A percentile compares a stretch with the other conserved stretches of the same genome.
Conservation (phyloP, 2,329 filamentous ascomycete genomes). For the Endoconidiophora laricicola region DNA sequence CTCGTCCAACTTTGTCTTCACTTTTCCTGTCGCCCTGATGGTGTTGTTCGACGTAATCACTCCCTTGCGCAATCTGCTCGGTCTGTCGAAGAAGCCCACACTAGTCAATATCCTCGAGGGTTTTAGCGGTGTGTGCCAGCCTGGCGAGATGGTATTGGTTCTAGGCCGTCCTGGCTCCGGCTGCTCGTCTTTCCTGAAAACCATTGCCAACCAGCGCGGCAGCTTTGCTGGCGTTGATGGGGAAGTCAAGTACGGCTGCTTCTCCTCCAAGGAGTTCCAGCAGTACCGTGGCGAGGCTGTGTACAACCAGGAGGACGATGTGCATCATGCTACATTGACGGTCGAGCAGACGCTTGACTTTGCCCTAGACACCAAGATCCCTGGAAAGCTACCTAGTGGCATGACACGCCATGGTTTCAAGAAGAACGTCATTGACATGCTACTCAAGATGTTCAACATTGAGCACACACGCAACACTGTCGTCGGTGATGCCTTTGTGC, state of each 20-base stretch:
- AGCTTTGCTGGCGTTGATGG: conserved; percentile 42
- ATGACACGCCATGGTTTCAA: conserved; percentile 61
- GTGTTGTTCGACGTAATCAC: conserved; percentile 60
- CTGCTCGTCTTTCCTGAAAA: conserved; percentile 53
- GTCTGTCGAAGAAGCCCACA: conserved; percentile 47
- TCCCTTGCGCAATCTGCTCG: conserved; percentile 46
- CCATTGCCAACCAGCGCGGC: conserved; percentile 47
- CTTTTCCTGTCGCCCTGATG: conserved; percentile 62
- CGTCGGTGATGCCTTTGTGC: conserved; percentile 66
- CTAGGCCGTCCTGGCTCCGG: conserved; percentile 61
- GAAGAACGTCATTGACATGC: conserved; percentile 52
- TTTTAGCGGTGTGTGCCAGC: conserved; percentile 54
- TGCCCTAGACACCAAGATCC: conserved; percentile 69
- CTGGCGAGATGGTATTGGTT: conserved; percentile 80
- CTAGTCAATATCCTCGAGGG: conserved; percentile 59
- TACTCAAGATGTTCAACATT: conserved; percentile 88
- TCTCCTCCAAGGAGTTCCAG: conserved; percentile 53
- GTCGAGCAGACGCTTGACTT: conserved; percentile 79
- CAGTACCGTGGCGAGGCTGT: conserved; percentile 66
- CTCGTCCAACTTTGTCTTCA: conserved; percentile 52
- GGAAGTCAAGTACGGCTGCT: conserved; percentile 62
- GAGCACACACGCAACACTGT: conserved; percentile 74
- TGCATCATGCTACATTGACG: conserved; percentile 71
- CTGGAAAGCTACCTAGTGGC: conserved; percentile 60
- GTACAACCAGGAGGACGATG: conserved; percentile 75